Evolutionary conservation across 306 rosid genomes (phyloP).

Genomic region (Luffa acutangula): DNA sequence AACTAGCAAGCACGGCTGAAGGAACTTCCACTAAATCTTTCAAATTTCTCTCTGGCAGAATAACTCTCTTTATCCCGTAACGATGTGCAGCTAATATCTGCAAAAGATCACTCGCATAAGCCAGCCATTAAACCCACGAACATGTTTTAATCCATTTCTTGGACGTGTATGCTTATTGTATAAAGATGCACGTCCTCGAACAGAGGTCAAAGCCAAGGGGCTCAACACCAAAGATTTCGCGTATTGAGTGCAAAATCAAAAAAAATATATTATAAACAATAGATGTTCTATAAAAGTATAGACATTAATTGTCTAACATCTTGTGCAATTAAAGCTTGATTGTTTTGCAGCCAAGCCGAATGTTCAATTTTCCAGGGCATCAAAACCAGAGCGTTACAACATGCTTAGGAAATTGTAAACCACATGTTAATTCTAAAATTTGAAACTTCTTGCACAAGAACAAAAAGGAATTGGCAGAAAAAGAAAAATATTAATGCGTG

Average conservation of each 20-base stretch:
- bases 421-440: neutral
- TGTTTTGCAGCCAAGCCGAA: neutral
- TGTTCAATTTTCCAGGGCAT: too few relatives aligned
- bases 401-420: neutral
- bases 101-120: slow-evolving; percentile 14
- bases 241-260: neutral
- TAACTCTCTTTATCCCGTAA: slow-evolving; percentile 75
- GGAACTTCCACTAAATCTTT: slow-evolving; percentile 95
- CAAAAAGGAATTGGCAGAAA: neutral
- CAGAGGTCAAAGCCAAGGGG: neutral
- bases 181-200: neutral
- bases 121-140: neutral
- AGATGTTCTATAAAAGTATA: neutral
- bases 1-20: slow-evolving; percentile 52
- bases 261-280: neutral
- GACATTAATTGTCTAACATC: neutral
- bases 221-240: neutral
- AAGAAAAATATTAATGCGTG: neutral
- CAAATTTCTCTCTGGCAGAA: slow-evolving; percentile 87
- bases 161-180: neutral
- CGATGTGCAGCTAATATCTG: slow-evolving; percentile 97
- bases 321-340: neutral
- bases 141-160: neutral
- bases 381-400: neutral
- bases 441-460: neutral